Base-by-base conservation (phyloP, 805 yeast species). In the Diddensiella transvaalensis region DNA sequence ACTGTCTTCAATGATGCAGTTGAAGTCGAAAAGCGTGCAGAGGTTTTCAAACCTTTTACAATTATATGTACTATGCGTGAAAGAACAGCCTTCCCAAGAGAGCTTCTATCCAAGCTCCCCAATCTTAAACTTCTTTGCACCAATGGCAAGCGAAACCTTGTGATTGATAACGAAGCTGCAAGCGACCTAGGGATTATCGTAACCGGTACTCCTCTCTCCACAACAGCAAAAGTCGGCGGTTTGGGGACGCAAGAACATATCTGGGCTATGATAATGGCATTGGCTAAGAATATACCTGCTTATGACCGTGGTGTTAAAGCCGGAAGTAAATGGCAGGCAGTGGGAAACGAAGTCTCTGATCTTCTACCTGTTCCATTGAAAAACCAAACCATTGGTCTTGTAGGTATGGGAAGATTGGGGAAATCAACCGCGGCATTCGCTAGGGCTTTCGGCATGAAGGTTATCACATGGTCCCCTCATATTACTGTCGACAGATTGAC, bases 61-160 rank as follows among this genome's bases (percentile, higher is more conserved):
- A 55, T 56, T 30, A 29, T 56, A 36, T 53, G 47, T 33, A 33
- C 46, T 22, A 55, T 54, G 58, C 45, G 60, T n/a, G 60, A 56
- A 41, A 51, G 60, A 26, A 55, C 60, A 1, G 53, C 56, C 15
- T 46, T 56, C 10, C 42, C 50, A 8, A 37, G 26, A 21, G 19
- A 44, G 11, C 21, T 53, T 11, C 46, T 56, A 11, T 23, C 24
- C 15, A 26, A 42, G 22, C 43, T 56, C 29, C 56, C 57, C 17
- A 55, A 51, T 36, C 46, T 56, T 44, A 55, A 55, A 44, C 46
- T 56, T 8, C 44, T 56, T n/a, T 43, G 48, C 3, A 55, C 59
- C 21, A 55, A 57, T 5, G 59, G 58, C 11, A 23, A 36, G 46
- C 43, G 56, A 11, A 56, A 56, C 44, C 51, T 49, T 2, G 47